Conservation (phyloP, 2,329 filamentous ascomycete genomes). For the Cladosporium sp. region DNA sequence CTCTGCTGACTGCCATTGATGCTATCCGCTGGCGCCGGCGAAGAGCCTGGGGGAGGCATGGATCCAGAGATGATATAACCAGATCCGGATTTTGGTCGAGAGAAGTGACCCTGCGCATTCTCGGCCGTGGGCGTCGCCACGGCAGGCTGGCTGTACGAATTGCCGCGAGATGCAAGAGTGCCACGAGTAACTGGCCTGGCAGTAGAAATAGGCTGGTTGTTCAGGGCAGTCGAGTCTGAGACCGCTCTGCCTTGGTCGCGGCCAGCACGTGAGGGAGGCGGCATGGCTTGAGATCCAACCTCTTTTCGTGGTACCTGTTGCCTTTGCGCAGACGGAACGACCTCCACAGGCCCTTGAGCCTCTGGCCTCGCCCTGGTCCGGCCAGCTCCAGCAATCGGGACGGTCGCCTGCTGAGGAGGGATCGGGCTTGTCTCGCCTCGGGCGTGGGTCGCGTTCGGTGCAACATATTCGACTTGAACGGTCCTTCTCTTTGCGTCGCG, state of each 20-base stretch:
- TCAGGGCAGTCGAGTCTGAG: conserved; percentile 39
- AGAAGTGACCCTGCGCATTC: conserved; percentile 82
- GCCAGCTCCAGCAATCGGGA: conserved; percentile 24
- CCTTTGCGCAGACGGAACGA: conserved; percentile 27
- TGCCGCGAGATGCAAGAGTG: conserved; percentile 68
- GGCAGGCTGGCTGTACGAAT: conserved; percentile 79
- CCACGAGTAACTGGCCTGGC: conserved; percentile 73
- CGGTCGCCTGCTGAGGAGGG: conserved; percentile 28
- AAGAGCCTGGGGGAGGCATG: conserved; percentile 36
- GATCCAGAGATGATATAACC: conserved; percentile 66
- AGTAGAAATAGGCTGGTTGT: conserved; percentile 32
- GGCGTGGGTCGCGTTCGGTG: conserved; percentile 77
- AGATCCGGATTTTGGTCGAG: conserved; percentile 62
- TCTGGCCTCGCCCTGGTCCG: conserved; percentile 51
- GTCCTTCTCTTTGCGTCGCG: conserved; percentile 89
- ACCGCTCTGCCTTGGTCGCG: conserved; percentile 46
- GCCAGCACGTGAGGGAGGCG: conserved; percentile 32
- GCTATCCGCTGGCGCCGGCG: not conserved
- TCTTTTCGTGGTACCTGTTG: conserved; percentile 19
- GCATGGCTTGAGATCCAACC: conserved; percentile 22
- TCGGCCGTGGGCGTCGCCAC: conserved; percentile 82
- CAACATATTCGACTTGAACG: conserved; percentile 95
- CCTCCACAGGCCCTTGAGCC: conserved; percentile 47
- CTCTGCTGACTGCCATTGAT: conserved; percentile 43
- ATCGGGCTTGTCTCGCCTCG: conserved; percentile 52